Evolutionary conservation across 345 rosid species (phyloP).

Genomic region (Eucalyptus brandiana): DNA sequence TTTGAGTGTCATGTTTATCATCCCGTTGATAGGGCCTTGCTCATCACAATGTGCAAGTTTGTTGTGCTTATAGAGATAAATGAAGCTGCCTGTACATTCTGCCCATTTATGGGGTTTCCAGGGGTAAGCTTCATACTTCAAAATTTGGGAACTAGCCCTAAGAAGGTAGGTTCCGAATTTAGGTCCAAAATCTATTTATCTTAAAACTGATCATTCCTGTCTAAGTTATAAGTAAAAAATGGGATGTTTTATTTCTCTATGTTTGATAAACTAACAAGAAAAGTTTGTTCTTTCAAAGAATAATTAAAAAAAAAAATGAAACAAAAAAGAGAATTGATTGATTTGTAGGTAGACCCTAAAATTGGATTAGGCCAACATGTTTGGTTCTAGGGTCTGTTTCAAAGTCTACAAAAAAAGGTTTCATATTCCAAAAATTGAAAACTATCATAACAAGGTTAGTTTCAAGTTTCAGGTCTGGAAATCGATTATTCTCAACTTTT

Average conservation of each 20-base stretch:
- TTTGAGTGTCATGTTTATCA: background rate
- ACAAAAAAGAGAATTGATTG: background rate
- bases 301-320: background rate
- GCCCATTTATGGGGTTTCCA: no score
- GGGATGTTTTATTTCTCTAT: background rate
- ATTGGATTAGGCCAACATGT: background rate
- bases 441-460: accelerated
- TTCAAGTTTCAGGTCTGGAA: accelerated
- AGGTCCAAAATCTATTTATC: accelerated
- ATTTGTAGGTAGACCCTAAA: background rate
- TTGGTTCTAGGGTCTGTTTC: accelerated
- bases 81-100: no score
- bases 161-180: accelerated
- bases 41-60: no score
- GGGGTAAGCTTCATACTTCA: background rate
- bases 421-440: background rate
- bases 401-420: background rate
- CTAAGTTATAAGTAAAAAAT: background rate
- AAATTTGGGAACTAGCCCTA: background rate
- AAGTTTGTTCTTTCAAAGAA: background rate
- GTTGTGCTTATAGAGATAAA: no score
- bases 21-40: no score
- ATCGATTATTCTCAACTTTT: no score
- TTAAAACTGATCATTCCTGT: accelerated
- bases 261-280: background rate